Base-by-base conservation (phyloP, 2,329 filamentous ascomycete genomes). In the Penicillium sp. region DNA sequence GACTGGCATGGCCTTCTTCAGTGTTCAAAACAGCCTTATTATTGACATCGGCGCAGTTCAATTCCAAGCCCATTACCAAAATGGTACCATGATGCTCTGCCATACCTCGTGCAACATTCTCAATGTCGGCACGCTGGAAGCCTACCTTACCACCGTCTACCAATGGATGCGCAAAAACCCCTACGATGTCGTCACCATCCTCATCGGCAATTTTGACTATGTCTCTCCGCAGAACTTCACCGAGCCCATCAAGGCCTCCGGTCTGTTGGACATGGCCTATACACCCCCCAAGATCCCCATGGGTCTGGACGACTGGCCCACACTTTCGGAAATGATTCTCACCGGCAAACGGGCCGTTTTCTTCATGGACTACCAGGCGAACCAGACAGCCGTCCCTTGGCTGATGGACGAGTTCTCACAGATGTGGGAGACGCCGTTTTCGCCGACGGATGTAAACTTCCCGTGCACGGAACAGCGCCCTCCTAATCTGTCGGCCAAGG, bases 371-470 rank as follows among this genome's bases (percentile, higher is more conserved):
- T 96, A 96, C 79, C 81, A 88, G 65, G 90, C 92, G 65, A 88
- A 96, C 73, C 90, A 96, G 76, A 85, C 82, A 0, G 82, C 83
- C 20, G 88, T 91, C 17, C 92, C 93, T 0, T 97, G 91, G 86
- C 84, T 96, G 43, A 82, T 96, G 42, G 91, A 96, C 74, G 84
- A 97, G 76, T 97, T 96, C 79, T 85, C 85, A 5, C 90, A 96
- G 71, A 84, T 96, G 78, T 96, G 91, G 90, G 91, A 97, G 78
- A 94, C 92, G 0, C 90, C 91, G 0, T 97, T 96, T 73, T 90
- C 92, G 55, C 92, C 86, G 0, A 85, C 82, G 0, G 76, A 88
- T 68, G 78, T 86, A 3, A 73, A 75, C 0, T 96, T 96, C 73
- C 92, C 92, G 0, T 97, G 93, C 78, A 87, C 80, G 0, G 82